Evolutionary conservation across 2,329 filamentous ascomycete species (phyloP), one percentile per base, ranked within the genome.

Genomic region (Xylariaceae sp.): DNA sequence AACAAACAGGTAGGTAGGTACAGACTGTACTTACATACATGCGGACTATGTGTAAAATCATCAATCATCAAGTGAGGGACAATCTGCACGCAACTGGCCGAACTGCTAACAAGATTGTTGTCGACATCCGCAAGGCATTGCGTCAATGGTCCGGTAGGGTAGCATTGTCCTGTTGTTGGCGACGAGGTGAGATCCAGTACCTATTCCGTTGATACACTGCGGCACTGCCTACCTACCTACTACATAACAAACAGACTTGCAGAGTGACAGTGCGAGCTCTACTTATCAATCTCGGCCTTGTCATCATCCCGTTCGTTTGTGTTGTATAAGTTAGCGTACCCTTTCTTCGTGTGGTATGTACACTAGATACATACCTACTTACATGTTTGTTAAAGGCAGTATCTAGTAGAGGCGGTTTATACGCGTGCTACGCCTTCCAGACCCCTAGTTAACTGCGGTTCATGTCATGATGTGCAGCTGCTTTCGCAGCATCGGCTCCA

Each of bases 231-330:
- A 19, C 54, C 39, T 19, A 41, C 4, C 40, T 11, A 29, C 34
- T 51, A 45, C 42, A 27, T 6, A 49, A 54, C 57, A 59, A 59
- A 55, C 54, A 50, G 50, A 39, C 45, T 37, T 53, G 57, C 57
- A 57, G 47, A 59, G 50, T 34, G 3, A 54, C 56, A 59, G 53
- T 59, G 56, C 27, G 47, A 37, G 35, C 35, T 37, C 35, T 37
- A 6, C 12, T 11, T 3, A 34, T 34, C 35, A 19, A 19, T 37
- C 35, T 37, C 35, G 43, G 29, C 27, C 42, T 29, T 32, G 27
- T 30, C 7, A 45, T 45, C 42, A 30, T 51, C 44, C 44, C 44
- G 35, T 41, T 54, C 42, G 39, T 49, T 41, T 31, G 31, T 43
- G 43, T 6, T 27, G 26, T 27, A 19, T 19, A 29, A 26, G 9